phyloP scores from a whole-genome alignment of 306 rosid species.

The Abrus precatorius region DNA sequence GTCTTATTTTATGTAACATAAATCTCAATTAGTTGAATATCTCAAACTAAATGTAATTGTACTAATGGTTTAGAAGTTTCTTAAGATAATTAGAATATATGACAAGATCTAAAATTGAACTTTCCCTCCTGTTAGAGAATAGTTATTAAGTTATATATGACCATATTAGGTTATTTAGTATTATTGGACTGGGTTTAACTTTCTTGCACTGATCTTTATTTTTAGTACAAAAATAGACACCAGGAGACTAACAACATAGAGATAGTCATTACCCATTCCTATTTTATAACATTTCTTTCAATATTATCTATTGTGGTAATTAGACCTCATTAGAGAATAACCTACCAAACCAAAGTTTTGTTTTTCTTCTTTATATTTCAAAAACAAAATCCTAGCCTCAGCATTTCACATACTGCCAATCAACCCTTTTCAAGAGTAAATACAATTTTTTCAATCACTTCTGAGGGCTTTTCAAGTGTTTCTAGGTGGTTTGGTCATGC shows the following conservation, averaged over 20 bases:
- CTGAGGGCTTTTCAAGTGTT: too few species aligned
- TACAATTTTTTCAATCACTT: too few species aligned
- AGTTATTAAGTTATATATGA: neutral
- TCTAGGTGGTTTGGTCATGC: too few species aligned
- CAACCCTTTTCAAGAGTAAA: too few species aligned
- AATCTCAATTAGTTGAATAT: conserved; percentile 6
- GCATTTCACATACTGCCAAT: too few species aligned
- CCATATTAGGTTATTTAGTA: neutral
- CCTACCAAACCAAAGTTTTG: neutral
- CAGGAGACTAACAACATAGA: neutral
- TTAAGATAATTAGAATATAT: conserved; percentile 8
- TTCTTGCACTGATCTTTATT: neutral
- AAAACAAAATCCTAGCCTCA: too few species aligned
- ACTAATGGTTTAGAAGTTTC: neutral
- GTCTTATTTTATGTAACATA: neutral
- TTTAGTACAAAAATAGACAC: neutral
- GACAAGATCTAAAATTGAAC: neutral
- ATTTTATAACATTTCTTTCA: neutral
- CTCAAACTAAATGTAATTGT: conserved; percentile 29
- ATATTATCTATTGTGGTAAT: neutral
- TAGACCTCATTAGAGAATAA: neutral
- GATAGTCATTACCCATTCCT: neutral
- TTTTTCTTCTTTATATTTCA: too few species aligned
- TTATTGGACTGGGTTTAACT: neutral
- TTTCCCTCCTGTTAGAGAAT: neutral